A percentile compares a stretch with the other conserved stretches of the same genome.
Evolutionary conservation across 768 basidiomycete species (phyloP).

Genomic region (Podaxis sp.): DNA sequence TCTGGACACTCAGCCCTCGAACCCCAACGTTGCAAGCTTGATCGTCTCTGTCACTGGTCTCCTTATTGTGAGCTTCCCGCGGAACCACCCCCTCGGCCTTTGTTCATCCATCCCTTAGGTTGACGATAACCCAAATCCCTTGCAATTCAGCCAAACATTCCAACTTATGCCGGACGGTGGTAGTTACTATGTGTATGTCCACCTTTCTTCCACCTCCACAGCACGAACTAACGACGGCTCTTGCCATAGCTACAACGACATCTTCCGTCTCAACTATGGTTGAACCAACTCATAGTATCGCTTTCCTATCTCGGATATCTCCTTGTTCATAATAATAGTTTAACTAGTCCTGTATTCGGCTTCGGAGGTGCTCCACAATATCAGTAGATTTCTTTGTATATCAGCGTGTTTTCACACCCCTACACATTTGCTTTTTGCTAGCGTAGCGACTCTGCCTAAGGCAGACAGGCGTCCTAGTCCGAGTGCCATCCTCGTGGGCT

Average conservation of each 20-base stretch:
- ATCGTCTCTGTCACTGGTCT: conserved; percentile 89
- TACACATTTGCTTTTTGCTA: background rate
- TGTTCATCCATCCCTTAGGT: conserved; percentile 46
- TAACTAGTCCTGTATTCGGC: background rate
- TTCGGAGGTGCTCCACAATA: background rate
- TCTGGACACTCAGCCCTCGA: conserved; percentile 84
- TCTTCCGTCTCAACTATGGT: conserved; percentile 88
- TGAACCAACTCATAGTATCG: conserved; percentile 15
- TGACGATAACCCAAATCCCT: conserved; percentile 74
- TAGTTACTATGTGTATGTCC: conserved; percentile 82
- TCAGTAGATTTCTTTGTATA: background rate
- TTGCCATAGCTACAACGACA: conserved; percentile 68
- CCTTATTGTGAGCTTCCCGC: conserved; percentile 52
- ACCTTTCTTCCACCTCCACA: background rate
- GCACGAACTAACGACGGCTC: background rate
- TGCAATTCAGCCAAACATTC: conserved; percentile 93
- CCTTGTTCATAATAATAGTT: background rate
- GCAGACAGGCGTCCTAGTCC: too few relatives aligned
- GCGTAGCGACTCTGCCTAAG: too few relatives aligned
- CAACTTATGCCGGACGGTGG: conserved; percentile 76
- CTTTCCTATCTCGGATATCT: conserved; percentile 3
- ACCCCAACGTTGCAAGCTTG: conserved; percentile 16
- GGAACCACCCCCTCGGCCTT: background rate
- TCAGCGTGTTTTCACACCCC: background rate
- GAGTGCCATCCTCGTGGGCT: too few relatives aligned